A percentile compares a stretch with the other conserved stretches of the same genome.
These are phyloP conservation scores for Quillaja saponaria DNA, from an alignment of 306 rosid genomes.

Conservation along the genomic window DNA sequence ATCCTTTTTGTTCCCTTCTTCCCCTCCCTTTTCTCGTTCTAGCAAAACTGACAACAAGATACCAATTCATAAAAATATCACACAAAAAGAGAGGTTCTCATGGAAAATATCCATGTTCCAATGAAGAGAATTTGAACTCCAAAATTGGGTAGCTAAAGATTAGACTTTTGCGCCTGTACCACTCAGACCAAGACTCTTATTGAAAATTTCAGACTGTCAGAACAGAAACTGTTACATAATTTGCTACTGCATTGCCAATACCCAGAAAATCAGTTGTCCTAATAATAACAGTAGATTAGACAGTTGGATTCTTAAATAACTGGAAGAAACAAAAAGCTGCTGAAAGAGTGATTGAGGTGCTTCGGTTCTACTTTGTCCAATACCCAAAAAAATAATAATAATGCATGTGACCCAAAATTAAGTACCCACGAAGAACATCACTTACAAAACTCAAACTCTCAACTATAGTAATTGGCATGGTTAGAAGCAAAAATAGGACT, in stretches of 20 bases:
- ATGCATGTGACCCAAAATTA: neutral
- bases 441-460: neutral
- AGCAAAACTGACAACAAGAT: slow-evolving; percentile 1
- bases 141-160: no score
- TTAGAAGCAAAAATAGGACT: slow-evolving; percentile 25
- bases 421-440: no score
- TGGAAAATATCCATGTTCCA: neutral
- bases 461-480: neutral
- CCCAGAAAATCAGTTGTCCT: no score
- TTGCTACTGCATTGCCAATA: neutral
- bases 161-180: no score
- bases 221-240: neutral
- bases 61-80: neutral
- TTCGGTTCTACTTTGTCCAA: no score
- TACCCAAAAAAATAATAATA: neutral
- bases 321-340: neutral
- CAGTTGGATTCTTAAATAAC: neutral
- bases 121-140: neutral
- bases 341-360: neutral
- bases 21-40: no score
- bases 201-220: no score
- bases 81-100: neutral
- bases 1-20: no score
- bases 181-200: neutral
- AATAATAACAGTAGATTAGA: no score